Base-by-base conservation (phyloP, 225 moss, liverwort and hornwort species). In the Pseudisothecium myosuroides region DNA sequence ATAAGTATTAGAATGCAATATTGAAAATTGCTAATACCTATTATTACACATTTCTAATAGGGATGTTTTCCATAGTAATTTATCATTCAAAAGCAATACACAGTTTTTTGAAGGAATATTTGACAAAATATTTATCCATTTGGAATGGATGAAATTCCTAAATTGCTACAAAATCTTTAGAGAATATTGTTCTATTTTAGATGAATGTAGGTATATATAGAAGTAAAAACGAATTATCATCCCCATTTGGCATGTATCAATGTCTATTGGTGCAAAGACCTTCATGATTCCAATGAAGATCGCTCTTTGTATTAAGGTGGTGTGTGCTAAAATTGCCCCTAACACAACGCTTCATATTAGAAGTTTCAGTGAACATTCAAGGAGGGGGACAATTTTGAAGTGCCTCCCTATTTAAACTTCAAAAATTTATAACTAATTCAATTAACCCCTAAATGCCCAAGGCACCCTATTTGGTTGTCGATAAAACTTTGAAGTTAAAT, bases 271-370 rank as follows among this genome's bases (percentile, higher is more conserved):
- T 50, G 11, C 4, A 73, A 73, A 29, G 3, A 17, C 2, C 11
- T 45, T 45, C 17, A 73, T 17, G 4, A 45, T 9, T 17, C 17
- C 0, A 14, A 0, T 73, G 5, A 45, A 41, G 17, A 45, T 28
- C 2, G 0, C 1, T 45, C 27, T 17, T 0, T 17, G 0, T 5
- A 73, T 26, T 5, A 71, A 41, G 1, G 2, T 47, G 0, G 47
- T 0, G 2, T 18, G 17, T 47, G 11, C 7, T 29, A 47, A 47
- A 47, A 31, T 32, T 49, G 1, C 1, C 18, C 47, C 6, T 29
- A 2, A 47, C 1, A 29, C 18, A 74, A 74, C 6, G 6, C 11
- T 2, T 17, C 0, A 72, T 27, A 27, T 11, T 18, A 0, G 13
- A 28, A 16, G 17, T 43, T 69, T 39, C 1, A 39, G 0, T 41